phyloP scores from a whole-genome alignment of 805 yeast species.

The Metschnikowia peoriensis region DNA sequence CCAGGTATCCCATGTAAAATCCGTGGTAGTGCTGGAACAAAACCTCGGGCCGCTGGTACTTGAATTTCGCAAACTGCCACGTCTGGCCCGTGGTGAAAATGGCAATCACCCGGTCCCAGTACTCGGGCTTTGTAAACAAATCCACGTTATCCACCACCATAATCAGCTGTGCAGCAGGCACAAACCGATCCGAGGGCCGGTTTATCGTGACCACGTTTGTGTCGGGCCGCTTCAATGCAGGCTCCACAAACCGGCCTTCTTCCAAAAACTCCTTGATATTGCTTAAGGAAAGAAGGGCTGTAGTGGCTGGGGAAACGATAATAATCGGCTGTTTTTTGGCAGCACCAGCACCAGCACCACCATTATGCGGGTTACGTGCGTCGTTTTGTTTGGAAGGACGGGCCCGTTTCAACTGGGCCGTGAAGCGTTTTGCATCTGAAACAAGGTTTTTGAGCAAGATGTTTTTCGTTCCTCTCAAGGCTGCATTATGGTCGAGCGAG shows the following conservation, averaged over 20 bases:
- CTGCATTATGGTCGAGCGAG: slow-evolving; percentile 56
- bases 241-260: slow-evolving; percentile 64
- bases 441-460: slow-evolving; percentile 67
- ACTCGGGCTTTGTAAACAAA: slow-evolving; percentile 81
- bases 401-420: slow-evolving; percentile 46
- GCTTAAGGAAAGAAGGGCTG: slow-evolving; percentile 39
- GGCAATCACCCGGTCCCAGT: slow-evolving; percentile 97
- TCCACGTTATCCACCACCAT: slow-evolving; percentile 88
- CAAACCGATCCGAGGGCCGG: slow-evolving; percentile 54
- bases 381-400: slow-evolving; percentile 10
- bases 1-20: slow-evolving; percentile 69
- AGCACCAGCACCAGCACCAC: not conserved
- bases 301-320: slow-evolving; percentile 44
- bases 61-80: slow-evolving; percentile 93
- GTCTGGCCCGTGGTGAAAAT: slow-evolving; percentile 95
- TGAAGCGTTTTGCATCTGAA: slow-evolving; percentile 61
- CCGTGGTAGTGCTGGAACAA: slow-evolving; percentile 86
- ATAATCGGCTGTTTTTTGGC: slow-evolving; percentile 42
- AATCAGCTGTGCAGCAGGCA: slow-evolving; percentile 55
- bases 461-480: slow-evolving; percentile 63
- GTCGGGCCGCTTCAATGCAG: slow-evolving; percentile 36
- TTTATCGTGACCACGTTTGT: slow-evolving; percentile 48
- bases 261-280: slow-evolving; percentile 53
- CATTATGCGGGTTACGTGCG: not conserved
- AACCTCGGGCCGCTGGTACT: slow-evolving; percentile 74